Conservation (phyloP, 352 stramenopile genomes). For the Pythium grandisporangium region DNA sequence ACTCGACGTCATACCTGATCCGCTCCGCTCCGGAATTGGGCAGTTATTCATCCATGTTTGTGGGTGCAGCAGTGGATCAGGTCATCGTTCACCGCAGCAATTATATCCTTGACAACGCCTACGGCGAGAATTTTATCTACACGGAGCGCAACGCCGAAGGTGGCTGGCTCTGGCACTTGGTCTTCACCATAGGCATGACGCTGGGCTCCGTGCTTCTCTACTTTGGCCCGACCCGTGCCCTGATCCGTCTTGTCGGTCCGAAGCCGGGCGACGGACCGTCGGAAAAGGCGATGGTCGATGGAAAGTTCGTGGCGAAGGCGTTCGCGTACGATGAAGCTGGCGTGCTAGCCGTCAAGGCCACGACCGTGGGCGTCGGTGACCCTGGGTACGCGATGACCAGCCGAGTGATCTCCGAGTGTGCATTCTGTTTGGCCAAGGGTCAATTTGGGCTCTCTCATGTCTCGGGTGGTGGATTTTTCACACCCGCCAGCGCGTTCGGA, state of each 20-base stretch:
- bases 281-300: constrained; percentile 68
- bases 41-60: constrained; percentile 59
- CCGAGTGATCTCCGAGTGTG: constrained; percentile 45
- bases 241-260: constrained; percentile 63
- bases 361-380: constrained; percentile 29
- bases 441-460: constrained; percentile 17
- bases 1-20: constrained; percentile 23
- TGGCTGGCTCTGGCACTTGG: constrained; percentile 32
- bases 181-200: constrained; percentile 21
- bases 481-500: constrained; percentile 49
- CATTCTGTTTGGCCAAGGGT: constrained; percentile 43
- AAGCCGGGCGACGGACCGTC: constrained; percentile 75
- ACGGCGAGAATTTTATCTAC: constrained; percentile 59
- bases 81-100: constrained; percentile 73
- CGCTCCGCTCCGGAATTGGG: constrained; percentile 62
- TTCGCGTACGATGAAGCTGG: constrained; percentile 32
- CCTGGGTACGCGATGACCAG: constrained; percentile 51
- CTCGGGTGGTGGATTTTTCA: constrained; percentile 52
- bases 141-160: constrained; percentile 45
- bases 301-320: constrained; percentile 51
- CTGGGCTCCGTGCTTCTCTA: constrained; percentile 37
- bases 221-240: constrained; percentile 43
- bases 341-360: constrained; percentile 30
- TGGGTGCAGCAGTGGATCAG: constrained; percentile 77
- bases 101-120: constrained; percentile 37